Evolutionary conservation across 495 filamentous ascomycete genomes (phyloP).

Genomic region (Hypoxylon fragiforme): DNA sequence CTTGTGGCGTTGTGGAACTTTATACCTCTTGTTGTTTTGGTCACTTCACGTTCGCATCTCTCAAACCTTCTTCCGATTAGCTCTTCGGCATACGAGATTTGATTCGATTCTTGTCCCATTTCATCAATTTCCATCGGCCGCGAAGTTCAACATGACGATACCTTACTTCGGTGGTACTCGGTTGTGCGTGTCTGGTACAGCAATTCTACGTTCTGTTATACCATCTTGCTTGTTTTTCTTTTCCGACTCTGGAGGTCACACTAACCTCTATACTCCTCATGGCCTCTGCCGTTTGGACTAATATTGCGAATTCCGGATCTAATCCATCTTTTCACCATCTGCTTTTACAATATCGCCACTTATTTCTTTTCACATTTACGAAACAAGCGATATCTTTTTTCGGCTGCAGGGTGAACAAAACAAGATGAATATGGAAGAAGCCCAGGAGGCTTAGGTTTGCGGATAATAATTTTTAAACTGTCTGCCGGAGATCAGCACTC

Average conservation of each 20-base stretch:
- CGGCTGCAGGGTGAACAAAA: constrained; percentile 43
- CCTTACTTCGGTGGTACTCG: constrained; percentile 44
- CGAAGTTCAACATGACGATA: constrained; percentile 56
- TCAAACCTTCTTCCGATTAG: constrained; percentile 33
- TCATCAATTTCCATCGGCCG: constrained; percentile 48
- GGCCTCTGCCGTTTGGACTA: constrained; percentile 24
- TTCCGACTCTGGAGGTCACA: too few species aligned
- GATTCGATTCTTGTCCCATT: constrained; percentile 52
- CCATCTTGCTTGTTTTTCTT: constrained; percentile 11
- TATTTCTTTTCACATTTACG: constrained; percentile 39
- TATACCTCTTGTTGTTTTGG: constrained; percentile 46
- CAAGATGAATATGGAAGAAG: constrained; percentile 48
- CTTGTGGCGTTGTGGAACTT: constrained; percentile 43
- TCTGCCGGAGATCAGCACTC: constrained; percentile 36
- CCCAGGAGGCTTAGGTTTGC: constrained; percentile 52
- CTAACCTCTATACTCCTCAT: too few species aligned
- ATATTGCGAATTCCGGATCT: constrained; percentile 31
- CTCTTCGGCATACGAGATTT: constrained; percentile 39
- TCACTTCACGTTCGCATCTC: constrained; percentile 34
- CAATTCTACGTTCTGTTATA: constrained; percentile 42
- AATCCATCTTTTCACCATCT: constrained; percentile 30
- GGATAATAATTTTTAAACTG: constrained; percentile 48
- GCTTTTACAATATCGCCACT: constrained; percentile 37
- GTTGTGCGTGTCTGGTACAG: constrained; percentile 59
- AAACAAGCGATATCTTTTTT: constrained; percentile 37